These are phyloP conservation scores for Basidiobolus meristosporus DNA, from an alignment of 371 early-diverging fungal genomes.

Conservation along the genomic window DNA sequence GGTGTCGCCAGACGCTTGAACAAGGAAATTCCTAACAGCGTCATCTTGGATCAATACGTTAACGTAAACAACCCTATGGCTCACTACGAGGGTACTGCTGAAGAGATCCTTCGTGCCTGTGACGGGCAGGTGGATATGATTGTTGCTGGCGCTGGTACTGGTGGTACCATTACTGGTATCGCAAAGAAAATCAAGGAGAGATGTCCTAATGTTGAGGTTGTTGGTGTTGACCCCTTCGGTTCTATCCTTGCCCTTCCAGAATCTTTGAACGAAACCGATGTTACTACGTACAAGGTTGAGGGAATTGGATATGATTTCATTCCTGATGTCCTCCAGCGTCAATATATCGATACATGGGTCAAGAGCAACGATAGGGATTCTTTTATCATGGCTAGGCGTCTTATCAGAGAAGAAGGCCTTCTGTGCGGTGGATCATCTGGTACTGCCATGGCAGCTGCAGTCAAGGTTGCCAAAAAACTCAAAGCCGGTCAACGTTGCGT, in stretches of 20 bases:
- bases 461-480: constrained; percentile 63
- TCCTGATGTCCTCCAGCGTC: constrained; percentile 72
- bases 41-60: constrained; percentile 88
- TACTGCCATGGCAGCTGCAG: constrained; percentile 71
- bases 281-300: constrained; percentile 55
- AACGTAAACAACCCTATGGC: constrained; percentile 93
- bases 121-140: constrained; percentile 89
- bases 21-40: constrained; percentile 81
- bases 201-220: constrained; percentile 66
- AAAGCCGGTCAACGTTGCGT: constrained; percentile 79
- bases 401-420: constrained; percentile 92
- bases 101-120: constrained; percentile 68
- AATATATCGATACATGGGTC: constrained; percentile 78
- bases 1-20: constrained; percentile 84
- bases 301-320: constrained; percentile 97
- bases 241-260: constrained; percentile 86
- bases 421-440: constrained; percentile 90
- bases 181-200: constrained; percentile 85
- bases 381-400: constrained; percentile 81
- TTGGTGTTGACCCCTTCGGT: constrained; percentile 88
- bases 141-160: constrained; percentile 91
- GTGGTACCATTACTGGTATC: constrained; percentile 92
- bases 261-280: constrained; percentile 31
- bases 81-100: constrained; percentile 86
- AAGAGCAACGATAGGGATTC: constrained; percentile 86